Percentiles rank a stretch among this genome's conserved stretches.
These are phyloP conservation scores for Pyrenopolyporus hunteri DNA, from an alignment of 495 filamentous ascomycete species.

Conservation along the genomic window DNA sequence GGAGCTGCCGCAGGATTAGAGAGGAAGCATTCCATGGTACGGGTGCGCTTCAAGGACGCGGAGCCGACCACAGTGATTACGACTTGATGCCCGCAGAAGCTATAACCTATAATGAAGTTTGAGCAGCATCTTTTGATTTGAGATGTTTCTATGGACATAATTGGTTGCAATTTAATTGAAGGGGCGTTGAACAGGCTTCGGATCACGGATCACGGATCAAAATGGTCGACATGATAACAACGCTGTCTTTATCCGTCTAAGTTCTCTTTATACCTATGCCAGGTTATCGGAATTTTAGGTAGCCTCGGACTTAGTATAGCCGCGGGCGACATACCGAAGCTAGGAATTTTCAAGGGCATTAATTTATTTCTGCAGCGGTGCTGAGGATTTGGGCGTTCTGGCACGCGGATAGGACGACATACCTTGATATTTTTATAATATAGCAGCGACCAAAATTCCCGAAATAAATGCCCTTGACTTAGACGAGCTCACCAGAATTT, in stretches of 20 bases:
- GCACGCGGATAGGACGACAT: conserved; percentile 2
- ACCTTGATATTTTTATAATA: conserved; percentile 14
- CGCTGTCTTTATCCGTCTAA: conserved; percentile 2
- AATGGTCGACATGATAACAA: conserved; percentile 12
- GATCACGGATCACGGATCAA: conserved; percentile 2
- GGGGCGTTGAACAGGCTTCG: conserved; percentile 21
- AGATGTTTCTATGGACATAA: conserved; percentile 27
- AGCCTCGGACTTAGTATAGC: neutral
- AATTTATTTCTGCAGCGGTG: too few relatives aligned
- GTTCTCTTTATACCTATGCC: conserved; percentile 1
- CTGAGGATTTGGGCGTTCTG: conserved; percentile 5
- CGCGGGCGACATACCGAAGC: neutral
- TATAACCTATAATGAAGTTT: conserved; percentile 4
- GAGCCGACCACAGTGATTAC: conserved; percentile 40
- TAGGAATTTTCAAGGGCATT: conserved; percentile 1
- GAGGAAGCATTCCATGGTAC: conserved; percentile 38
- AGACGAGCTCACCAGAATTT: conserved; percentile 55
- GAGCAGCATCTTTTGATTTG: conserved; percentile 11
- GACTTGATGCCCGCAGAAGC: conserved; percentile 17
- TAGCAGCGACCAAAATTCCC: neutral
- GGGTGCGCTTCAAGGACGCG: conserved; percentile 38
- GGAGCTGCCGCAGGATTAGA: conserved; percentile 22
- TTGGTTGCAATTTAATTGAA: conserved; percentile 2
- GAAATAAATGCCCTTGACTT: neutral
- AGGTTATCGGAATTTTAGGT: conserved; percentile 1